These are phyloP conservation scores for Cardiospermum halicacabum DNA, from an alignment of 345 rosid species.

Conservation along the genomic window DNA sequence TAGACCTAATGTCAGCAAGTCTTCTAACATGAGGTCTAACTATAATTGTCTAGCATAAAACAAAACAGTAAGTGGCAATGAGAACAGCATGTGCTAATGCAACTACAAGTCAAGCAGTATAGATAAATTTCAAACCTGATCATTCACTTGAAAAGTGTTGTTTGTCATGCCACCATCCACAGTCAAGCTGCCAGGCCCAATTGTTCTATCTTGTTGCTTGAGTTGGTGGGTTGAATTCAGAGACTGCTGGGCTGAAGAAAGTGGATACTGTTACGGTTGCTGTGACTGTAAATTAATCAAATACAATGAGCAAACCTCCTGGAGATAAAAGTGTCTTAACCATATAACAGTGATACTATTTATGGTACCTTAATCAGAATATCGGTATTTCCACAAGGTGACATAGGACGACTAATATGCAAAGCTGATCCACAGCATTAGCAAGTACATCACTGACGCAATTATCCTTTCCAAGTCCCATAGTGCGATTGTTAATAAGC, in stretches of 20 bases:
- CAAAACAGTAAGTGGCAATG: too few species aligned
- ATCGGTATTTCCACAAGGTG: conserved; percentile 41
- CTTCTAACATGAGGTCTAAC: too few species aligned
- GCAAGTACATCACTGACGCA: conserved; percentile 34
- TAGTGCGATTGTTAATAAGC: conserved; percentile 40
- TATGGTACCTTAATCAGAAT: conserved; percentile 37
- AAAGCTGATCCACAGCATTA: conserved; percentile 35
- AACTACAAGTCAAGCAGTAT: conserved; percentile 1
- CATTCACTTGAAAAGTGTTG: conserved; percentile 42
- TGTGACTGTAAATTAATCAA: conserved; percentile 25
- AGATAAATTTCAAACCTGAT: conserved; percentile 29
- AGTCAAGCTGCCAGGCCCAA: conserved; percentile 31
- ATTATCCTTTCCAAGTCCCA: conserved; percentile 40
- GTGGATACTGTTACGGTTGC: conserved; percentile 47
- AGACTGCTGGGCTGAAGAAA: conserved; percentile 43
- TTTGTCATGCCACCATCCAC: conserved; percentile 44
- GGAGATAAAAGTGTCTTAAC: conserved; percentile 10
- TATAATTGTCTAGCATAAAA: too few species aligned
- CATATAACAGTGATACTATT: too few species aligned
- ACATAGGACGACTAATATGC: conserved; percentile 28
- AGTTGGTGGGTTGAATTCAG: conserved; percentile 35
- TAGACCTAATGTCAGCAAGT: too few species aligned
- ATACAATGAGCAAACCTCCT: conserved; percentile 10
- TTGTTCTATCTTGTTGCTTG: conserved; percentile 41
- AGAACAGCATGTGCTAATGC: background rate